These are phyloP conservation scores for Prosopis cineraria DNA, from an alignment of 306 rosid genomes.

Conservation along the genomic window DNA sequence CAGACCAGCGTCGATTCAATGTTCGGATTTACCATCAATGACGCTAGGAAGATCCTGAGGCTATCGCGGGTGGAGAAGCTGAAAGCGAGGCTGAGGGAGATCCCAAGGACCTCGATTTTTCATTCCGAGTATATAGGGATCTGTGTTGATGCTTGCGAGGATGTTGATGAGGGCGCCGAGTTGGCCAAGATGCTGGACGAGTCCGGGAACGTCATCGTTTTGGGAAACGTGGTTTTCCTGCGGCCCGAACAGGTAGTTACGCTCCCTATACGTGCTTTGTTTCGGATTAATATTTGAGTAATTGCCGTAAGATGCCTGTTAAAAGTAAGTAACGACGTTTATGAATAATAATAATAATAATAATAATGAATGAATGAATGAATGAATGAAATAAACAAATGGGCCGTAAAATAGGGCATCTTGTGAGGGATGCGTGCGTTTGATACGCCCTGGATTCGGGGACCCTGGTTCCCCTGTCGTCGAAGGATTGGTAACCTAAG, in stretches of 20 bases:
- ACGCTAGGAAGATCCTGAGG: constrained; percentile 74
- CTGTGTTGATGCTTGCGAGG: constrained; percentile 61
- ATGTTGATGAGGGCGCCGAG: constrained; percentile 58
- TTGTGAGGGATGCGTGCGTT: no score
- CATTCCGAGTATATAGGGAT: constrained; percentile 57
- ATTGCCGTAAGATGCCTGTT: no score
- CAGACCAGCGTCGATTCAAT: neutral
- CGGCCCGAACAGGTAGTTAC: constrained; percentile 76
- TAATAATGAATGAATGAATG: neutral
- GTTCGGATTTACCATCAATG: constrained; percentile 44
- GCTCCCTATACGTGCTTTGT: neutral
- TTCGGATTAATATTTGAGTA: neutral
- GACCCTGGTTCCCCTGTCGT: no score
- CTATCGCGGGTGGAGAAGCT: constrained; percentile 66
- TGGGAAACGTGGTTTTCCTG: constrained; percentile 81
- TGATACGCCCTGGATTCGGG: no score
- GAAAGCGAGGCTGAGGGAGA: constrained; percentile 57
- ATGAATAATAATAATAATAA: no score
- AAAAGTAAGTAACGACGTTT: no score
- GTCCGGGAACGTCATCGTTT: constrained; percentile 78
- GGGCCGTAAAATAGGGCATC: no score
- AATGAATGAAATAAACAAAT: no score
- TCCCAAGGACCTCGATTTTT: constrained; percentile 53
- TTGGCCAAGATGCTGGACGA: constrained; percentile 75
- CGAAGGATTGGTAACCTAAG: no score